phyloP scores from a whole-genome alignment of 1,284 basidiomycete species.

The Cutaneotrichosporon cavernicola region DNA sequence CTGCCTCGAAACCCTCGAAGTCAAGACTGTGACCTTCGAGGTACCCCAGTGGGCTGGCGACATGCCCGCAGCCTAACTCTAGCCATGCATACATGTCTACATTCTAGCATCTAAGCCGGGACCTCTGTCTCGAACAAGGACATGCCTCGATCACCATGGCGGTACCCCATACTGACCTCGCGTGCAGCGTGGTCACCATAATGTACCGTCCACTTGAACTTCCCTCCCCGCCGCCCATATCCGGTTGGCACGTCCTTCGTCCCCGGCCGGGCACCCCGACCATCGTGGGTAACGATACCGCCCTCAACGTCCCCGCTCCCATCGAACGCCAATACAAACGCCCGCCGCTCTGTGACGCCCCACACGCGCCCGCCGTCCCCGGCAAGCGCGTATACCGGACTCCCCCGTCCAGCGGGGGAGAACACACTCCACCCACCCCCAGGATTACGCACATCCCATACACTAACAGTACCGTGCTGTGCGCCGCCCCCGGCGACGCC shows the following conservation, averaged over 20 bases:
- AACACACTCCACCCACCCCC: constrained; percentile 44
- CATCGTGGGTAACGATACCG: constrained; percentile 24
- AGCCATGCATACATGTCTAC: not conserved
- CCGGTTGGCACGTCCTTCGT: constrained; percentile 29
- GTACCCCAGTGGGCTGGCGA: constrained; percentile 49
- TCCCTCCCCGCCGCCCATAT: constrained; percentile 39
- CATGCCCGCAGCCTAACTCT: constrained; percentile 3
- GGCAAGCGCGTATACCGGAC: constrained; percentile 49
- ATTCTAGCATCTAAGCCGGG: constrained; percentile 3
- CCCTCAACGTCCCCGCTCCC: constrained; percentile 27
- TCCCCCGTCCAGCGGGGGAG: constrained; percentile 47
- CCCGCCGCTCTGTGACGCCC: constrained; percentile 49
- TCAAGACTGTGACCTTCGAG: constrained; percentile 52
- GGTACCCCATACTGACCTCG: constrained; percentile 39
- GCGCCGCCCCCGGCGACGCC: constrained; percentile 45
- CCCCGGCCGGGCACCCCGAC: not conserved
- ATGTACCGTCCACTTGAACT: constrained; percentile 40
- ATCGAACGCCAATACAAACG: constrained; percentile 51
- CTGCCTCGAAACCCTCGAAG: constrained; percentile 61
- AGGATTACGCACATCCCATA: constrained; percentile 44
- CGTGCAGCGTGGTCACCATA: constrained; percentile 31
- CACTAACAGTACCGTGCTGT: constrained; percentile 45
- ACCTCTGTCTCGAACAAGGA: constrained; percentile 34
- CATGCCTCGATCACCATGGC: constrained; percentile 36
- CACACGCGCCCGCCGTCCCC: constrained; percentile 50